Evolutionary conservation across 2,329 filamentous ascomycete genomes (phyloP).

Genomic region (Penicillium sp.): DNA sequence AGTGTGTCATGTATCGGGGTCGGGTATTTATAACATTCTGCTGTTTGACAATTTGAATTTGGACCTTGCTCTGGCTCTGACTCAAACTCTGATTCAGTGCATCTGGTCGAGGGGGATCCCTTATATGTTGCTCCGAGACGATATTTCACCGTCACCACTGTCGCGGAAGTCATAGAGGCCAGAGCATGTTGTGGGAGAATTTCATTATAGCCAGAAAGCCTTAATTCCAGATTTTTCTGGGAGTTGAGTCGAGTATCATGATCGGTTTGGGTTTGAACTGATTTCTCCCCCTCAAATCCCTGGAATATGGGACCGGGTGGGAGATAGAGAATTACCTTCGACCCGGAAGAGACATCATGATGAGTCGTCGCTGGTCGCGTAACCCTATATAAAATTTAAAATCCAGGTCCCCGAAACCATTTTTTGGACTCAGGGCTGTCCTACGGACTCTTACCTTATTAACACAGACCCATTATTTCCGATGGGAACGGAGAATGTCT

Average conservation of each 20-base stretch:
- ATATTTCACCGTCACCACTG: slow-evolving; percentile 44
- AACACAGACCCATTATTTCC: slow-evolving; percentile 31
- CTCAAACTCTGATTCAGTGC: not conserved
- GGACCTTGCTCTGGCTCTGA: not conserved
- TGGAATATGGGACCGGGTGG: slow-evolving; percentile 37
- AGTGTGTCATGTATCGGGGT: slow-evolving; percentile 42
- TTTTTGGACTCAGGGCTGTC: too few species aligned
- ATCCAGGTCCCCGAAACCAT: not conserved
- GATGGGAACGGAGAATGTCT: slow-evolving; percentile 26
- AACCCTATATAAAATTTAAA: slow-evolving; percentile 14
- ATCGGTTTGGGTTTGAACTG: not conserved
- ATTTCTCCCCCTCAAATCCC: not conserved
- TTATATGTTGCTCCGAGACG: slow-evolving; percentile 29
- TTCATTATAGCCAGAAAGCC: not conserved
- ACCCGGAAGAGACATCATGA: not conserved
- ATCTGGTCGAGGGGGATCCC: not conserved
- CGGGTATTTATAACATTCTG: slow-evolving; percentile 30
- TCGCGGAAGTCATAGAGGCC: slow-evolving; percentile 33
- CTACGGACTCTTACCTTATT: slow-evolving; percentile 30
- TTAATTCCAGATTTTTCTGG: not conserved
- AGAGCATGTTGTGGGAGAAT: slow-evolving; percentile 26
- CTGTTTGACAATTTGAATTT: not conserved
- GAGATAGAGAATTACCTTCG: slow-evolving; percentile 38
- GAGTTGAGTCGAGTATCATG: not conserved
- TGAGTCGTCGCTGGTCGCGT: slow-evolving; percentile 13